These are phyloP conservation scores for Rhodocollybia butyracea DNA, from an alignment of 768 basidiomycete species.

Conservation along the genomic window DNA sequence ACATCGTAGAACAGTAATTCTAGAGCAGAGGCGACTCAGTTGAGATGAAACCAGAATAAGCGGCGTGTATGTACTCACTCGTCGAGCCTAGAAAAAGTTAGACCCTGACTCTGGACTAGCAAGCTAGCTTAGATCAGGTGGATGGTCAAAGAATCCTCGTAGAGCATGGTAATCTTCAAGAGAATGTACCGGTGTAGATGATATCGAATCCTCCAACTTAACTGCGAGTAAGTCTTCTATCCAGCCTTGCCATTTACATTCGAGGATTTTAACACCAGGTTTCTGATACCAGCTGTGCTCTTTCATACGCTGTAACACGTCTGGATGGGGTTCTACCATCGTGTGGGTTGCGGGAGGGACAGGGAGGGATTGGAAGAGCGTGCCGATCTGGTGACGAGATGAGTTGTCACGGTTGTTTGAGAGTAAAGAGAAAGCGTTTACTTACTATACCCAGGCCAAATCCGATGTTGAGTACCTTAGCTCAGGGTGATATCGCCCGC, in stretches of 20 bases:
- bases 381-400: slow-evolving; percentile 63
- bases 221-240: slow-evolving; percentile 56
- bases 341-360: slow-evolving; percentile 68
- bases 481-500: slow-evolving; percentile 91
- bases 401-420: neutral
- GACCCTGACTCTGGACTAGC: slow-evolving; percentile 73
- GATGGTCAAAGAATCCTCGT: slow-evolving; percentile 72
- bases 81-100: slow-evolving; percentile 97
- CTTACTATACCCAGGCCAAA: slow-evolving; percentile 91
- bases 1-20: slow-evolving; percentile 90
- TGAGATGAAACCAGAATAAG: neutral
- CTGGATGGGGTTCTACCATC: slow-evolving; percentile 93
- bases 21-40: too few relatives aligned
- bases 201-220: slow-evolving; percentile 79
- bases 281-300: slow-evolving; percentile 75
- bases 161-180: slow-evolving; percentile 84
- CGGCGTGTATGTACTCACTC: slow-evolving; percentile 46
- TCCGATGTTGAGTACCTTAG: slow-evolving; percentile 82
- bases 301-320: slow-evolving; percentile 83
- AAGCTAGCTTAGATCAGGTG: slow-evolving; percentile 80
- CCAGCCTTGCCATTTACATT: slow-evolving; percentile 94
- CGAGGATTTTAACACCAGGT: slow-evolving; percentile 72
- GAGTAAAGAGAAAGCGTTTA: slow-evolving; percentile 9
- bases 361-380: slow-evolving; percentile 66
- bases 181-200: slow-evolving; percentile 92